Percentiles rank a stretch among this genome's conserved stretches.
These are phyloP conservation scores for Penicillium frequentans DNA, from an alignment of 2,329 filamentous ascomycete species.

Conservation along the genomic window DNA sequence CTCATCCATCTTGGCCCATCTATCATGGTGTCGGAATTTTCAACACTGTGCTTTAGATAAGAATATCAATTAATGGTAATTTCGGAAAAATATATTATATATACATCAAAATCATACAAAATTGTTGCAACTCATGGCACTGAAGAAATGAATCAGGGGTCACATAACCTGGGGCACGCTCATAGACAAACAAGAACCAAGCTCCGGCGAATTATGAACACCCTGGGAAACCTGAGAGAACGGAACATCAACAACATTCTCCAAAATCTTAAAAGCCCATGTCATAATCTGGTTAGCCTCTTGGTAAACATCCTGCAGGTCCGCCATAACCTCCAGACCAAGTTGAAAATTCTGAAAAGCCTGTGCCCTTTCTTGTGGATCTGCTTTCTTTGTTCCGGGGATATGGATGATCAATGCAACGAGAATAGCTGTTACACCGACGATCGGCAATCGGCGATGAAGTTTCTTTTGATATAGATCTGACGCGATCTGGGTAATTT, in stretches of 20 bases:
- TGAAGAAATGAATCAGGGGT: no score
- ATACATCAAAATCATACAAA: neutral
- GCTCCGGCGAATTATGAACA: neutral
- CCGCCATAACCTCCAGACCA: constrained; percentile 12
- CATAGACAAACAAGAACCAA: neutral
- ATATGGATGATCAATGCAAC: constrained; percentile 17
- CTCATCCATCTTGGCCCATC: no score
- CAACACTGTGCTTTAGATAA: no score
- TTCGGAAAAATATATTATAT: neutral
- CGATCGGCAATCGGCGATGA: constrained; percentile 11
- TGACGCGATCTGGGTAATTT: constrained; percentile 14
- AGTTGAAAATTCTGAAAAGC: constrained; percentile 9
- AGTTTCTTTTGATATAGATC: constrained; percentile 9
- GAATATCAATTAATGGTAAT: no score
- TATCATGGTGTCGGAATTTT: no score
- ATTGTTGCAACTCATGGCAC: no score
- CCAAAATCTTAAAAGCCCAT: constrained; percentile 14
- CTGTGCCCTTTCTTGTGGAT: neutral
- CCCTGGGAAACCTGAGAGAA: neutral
- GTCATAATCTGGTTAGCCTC: constrained; percentile 10
- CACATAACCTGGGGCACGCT: neutral
- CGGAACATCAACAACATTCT: neutral
- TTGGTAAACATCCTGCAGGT: constrained; percentile 13
- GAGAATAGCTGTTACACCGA: constrained; percentile 15
- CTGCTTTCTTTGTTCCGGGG: constrained; percentile 8